Conservation (phyloP, 768 basidiomycete species). For the Dentipellis sp. region DNA sequence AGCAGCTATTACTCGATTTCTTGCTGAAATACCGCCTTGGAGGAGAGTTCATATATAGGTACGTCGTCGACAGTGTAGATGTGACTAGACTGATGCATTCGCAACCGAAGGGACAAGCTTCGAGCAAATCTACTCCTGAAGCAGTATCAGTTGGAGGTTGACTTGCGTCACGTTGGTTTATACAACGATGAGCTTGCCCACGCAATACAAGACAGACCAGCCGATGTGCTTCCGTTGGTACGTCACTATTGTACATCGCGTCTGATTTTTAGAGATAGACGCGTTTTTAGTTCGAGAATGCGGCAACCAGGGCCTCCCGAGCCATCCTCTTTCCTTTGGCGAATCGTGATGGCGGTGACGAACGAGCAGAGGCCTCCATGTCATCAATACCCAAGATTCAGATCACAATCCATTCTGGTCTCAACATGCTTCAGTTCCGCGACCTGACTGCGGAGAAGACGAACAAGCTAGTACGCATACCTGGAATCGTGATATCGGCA, state of each 20-base stretch:
- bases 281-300: constrained; percentile 73
- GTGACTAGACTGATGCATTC: background rate
- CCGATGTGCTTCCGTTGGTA: constrained; percentile 83
- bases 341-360: constrained; percentile 28
- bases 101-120: constrained; percentile 64
- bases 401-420: constrained; percentile 78
- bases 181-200: constrained; percentile 95
- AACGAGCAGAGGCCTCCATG: constrained; percentile 34
- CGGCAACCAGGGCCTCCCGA: constrained; percentile 77
- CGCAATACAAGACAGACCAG: constrained; percentile 80
- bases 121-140: constrained; percentile 85
- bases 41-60: constrained; percentile 90
- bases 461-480: constrained; percentile 92
- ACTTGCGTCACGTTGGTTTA: constrained; percentile 39
- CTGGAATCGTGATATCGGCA: constrained; percentile 97
- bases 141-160: constrained; percentile 58
- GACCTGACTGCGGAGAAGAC: constrained; percentile 90
- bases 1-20: constrained; percentile 77
- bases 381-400: constrained; percentile 66
- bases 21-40: constrained; percentile 82
- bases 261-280: background rate
- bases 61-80: constrained; percentile 11
- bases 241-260: constrained; percentile 16
- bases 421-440: constrained; percentile 90
- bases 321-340: constrained; percentile 76